phyloP scores from a whole-genome alignment of 768 basidiomycete genomes.

The Tylopilus balloui region DNA sequence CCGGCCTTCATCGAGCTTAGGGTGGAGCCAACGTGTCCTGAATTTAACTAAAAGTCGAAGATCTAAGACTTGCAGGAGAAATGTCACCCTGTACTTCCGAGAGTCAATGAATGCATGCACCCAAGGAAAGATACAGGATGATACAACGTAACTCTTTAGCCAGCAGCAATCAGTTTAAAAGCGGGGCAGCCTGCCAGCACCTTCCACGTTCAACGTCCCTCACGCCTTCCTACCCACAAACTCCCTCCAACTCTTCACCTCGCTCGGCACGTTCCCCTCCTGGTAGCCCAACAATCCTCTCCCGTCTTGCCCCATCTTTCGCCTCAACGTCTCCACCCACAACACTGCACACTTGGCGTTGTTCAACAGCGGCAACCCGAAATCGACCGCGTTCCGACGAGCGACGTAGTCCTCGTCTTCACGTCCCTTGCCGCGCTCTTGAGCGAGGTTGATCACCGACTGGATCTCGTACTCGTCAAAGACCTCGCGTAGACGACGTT shows the following conservation, averaged over 20 bases:
- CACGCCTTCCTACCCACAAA: slow-evolving; percentile 73
- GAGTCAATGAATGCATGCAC: background rate
- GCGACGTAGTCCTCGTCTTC: slow-evolving; percentile 97
- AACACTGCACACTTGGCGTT: slow-evolving; percentile 84
- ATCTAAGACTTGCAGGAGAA: too few relatives aligned
- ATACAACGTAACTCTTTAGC: background rate
- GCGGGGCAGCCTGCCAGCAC: too few relatives aligned
- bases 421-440: slow-evolving; percentile 66
- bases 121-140: background rate
- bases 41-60: too few relatives aligned
- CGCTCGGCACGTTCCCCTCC: slow-evolving; percentile 85
- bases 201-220: background rate
- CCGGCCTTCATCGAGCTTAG: too few relatives aligned
- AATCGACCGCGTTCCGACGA: slow-evolving; percentile 93
- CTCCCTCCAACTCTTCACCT: slow-evolving; percentile 90
- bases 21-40: too few relatives aligned
- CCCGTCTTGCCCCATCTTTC: slow-evolving; percentile 75
- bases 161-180: too few relatives aligned
- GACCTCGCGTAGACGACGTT: slow-evolving; percentile 89
- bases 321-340: slow-evolving; percentile 84
- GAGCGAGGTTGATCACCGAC: slow-evolving; percentile 89
- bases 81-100: too few relatives aligned
- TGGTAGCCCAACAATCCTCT: slow-evolving; percentile 62
- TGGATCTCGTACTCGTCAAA: slow-evolving; percentile 94
- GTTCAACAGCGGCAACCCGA: slow-evolving; percentile 88